Conservation (phyloP, 306 rosid genomes). For the Prunus dulcis region DNA sequence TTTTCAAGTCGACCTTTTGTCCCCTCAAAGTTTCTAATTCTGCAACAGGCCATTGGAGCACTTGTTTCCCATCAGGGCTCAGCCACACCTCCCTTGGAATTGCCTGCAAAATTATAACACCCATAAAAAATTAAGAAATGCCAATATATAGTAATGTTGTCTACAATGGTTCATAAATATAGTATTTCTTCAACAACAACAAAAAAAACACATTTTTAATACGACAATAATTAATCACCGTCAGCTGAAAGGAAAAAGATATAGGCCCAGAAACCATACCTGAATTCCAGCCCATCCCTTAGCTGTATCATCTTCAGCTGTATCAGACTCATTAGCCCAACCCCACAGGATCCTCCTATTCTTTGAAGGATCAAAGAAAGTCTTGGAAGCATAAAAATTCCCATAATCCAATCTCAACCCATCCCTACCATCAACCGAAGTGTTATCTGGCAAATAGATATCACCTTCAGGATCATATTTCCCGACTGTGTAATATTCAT, state of each 20-base stretch:
- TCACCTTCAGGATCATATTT: conserved; percentile 22
- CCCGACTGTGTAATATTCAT: conserved; percentile 67
- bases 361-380: conserved; percentile 62
- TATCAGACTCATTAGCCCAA: conserved; percentile 23
- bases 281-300: conserved; percentile 32
- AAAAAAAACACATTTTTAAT: too few species aligned
- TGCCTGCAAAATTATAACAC: conserved; percentile 15
- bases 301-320: not conserved
- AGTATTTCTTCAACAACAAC: too few species aligned
- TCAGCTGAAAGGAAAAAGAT: not conserved
- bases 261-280: not conserved
- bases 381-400: conserved; percentile 80
- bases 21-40: conserved; percentile 60
- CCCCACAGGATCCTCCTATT: conserved; percentile 37
- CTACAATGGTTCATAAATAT: too few species aligned
- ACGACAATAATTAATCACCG: too few species aligned
- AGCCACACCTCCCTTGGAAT: conserved; percentile 77
- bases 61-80: conserved; percentile 50
- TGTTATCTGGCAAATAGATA: conserved; percentile 48
- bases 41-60: conserved; percentile 64
- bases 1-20: conserved; percentile 21
- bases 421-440: conserved; percentile 59
- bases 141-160: too few species aligned
- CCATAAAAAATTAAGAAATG: not conserved
- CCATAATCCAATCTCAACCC: conserved; percentile 82